These are phyloP conservation scores for Tremella fuciformis DNA, from an alignment of 768 basidiomycete species.

Conservation along the genomic window DNA sequence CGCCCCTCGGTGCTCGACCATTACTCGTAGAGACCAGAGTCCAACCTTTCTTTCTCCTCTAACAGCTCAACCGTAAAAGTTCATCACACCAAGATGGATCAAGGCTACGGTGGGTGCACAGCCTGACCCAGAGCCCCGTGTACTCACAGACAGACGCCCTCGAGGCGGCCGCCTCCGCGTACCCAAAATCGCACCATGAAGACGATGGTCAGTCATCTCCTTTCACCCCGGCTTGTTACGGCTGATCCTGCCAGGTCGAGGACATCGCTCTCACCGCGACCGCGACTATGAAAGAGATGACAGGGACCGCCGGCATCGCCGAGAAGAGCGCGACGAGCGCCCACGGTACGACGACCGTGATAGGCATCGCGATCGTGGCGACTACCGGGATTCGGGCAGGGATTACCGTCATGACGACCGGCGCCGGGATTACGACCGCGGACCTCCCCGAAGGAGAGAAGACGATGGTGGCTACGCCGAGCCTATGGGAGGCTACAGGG, in stretches of 20 bases:
- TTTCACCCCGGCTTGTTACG: not conserved
- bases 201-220: slow-evolving; percentile 21
- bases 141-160: slow-evolving; percentile 38
- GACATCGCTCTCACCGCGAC: slow-evolving; percentile 54
- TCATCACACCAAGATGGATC: slow-evolving; percentile 33
- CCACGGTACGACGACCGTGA: slow-evolving; percentile 16
- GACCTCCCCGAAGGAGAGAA: slow-evolving; percentile 42
- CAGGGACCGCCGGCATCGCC: slow-evolving; percentile 35
- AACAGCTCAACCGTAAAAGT: too few species aligned
- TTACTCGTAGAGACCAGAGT: too few species aligned
- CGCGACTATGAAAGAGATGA: slow-evolving; percentile 46
- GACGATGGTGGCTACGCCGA: slow-evolving; percentile 31
- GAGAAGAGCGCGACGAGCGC: slow-evolving; percentile 24
- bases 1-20: too few species aligned
- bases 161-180: slow-evolving; percentile 46
- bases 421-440: slow-evolving; percentile 31
- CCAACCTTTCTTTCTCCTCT: too few species aligned
- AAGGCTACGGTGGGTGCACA: slow-evolving; percentile 37
- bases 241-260: slow-evolving; percentile 17
- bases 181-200: slow-evolving; percentile 27
- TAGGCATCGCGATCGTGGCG: slow-evolving; percentile 19
- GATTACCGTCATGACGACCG: slow-evolving; percentile 34
- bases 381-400: slow-evolving; percentile 29
- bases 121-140: not conserved
- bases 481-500: slow-evolving; percentile 28